Conservation (phyloP, 495 filamentous ascomycete species). For the Chaetomium fimeti region DNA sequence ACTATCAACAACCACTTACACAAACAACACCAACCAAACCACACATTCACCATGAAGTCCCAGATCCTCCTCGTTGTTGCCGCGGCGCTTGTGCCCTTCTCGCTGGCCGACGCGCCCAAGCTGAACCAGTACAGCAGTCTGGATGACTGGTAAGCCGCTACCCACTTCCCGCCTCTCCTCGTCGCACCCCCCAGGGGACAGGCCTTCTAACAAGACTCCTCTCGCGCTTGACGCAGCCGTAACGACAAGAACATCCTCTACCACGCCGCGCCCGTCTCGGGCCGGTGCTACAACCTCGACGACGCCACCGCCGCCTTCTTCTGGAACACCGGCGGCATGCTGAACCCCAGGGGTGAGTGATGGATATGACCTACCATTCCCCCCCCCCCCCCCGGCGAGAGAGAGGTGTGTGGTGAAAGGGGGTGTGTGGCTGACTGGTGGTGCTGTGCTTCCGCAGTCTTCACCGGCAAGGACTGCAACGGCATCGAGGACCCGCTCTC, state of each 20-base stretch:
- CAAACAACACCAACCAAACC: background rate
- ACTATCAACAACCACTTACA: background rate
- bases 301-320: constrained; percentile 1
- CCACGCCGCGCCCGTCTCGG: constrained; percentile 6
- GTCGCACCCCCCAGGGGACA: background rate
- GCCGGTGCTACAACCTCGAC: constrained; percentile 7
- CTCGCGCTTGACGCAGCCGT: background rate
- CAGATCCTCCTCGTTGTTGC: background rate
- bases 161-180: background rate
- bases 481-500: background rate
- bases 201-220: background rate
- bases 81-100: background rate
- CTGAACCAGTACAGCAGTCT: background rate
- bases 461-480: constrained; percentile 2
- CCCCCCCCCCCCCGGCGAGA: too few relatives aligned
- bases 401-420: too few relatives aligned
- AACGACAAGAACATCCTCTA: constrained; percentile 7
- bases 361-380: too few relatives aligned
- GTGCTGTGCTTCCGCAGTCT: background rate
- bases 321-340: background rate
- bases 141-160: constrained; percentile 3
- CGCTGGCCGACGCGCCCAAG: background rate
- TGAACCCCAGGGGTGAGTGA: background rate
- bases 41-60: background rate
- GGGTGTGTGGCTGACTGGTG: background rate